Evolutionary conservation across 257 asterid species (phyloP), one percentile per base, ranked within the genome.

Genomic region (Paulownia fortunei): DNA sequence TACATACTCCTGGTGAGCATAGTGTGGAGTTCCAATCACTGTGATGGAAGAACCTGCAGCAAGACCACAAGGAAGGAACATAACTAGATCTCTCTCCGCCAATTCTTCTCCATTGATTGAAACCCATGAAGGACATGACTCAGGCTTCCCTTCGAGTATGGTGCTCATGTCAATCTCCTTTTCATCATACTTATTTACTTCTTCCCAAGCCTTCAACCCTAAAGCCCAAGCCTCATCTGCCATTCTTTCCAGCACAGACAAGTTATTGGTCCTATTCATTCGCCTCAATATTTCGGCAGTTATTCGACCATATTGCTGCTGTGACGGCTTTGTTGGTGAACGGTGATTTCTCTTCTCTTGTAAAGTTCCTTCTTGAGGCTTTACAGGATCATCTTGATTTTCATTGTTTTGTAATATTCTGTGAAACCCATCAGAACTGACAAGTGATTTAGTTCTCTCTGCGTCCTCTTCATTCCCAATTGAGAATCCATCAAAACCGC

Each of bases 61-160:
- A 82, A 96, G 97, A 42, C 98, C 99, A 76, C 99, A 96, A 5
- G 97, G 97, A 81, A 96, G 97, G 84, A 89, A 90, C 97, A 90
- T 88, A 56, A 93, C 64, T 58, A 56, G 76, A 83, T 86, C 90
- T 72, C 77, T 87, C 87, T 79, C 84, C 47, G 79, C 81, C 78
- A 93, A 74, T 74, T 96, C 90, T 81, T 85, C 92, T 73, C 90
- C 96, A 63, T 69, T 85, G 87, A 77, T 72, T 23, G 91, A 87
- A 78, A 96, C 91, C 94, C 94, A 93, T 9, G 99, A 93, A 82
- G 99, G 97, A 61, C 99, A 96, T 24, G 98, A 86, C 86, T 96
- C 97, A 0, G 93, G 97, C 85, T 96, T 93, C 71, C 96, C 95
- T 79, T 92, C 99, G n/a, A 88, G 89, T 78, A 90, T 84, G 32